Evolutionary conservation across 192 early-diverging fungal genomes (phyloP), one percentile per base, ranked within the genome.

Genomic region (Coemansia sp.): DNA sequence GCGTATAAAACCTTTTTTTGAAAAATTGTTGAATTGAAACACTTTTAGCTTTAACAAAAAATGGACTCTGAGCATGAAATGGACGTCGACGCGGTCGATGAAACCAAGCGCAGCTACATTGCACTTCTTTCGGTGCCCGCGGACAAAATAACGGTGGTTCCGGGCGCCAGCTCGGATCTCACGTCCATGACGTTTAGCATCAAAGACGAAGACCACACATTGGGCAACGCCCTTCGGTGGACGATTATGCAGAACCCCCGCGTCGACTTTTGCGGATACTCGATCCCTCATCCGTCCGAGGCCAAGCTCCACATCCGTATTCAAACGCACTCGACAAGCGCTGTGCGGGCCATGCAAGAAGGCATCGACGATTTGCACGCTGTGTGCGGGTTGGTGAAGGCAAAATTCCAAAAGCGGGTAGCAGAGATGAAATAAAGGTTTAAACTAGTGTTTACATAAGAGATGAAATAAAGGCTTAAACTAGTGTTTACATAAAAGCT

Each of bases 261-360:
- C 49, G 94, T 97, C 22, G 86, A 89, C 43, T 96, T 93, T 70
- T 96, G 94, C 71, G 94, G 94, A 51, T 99, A 99, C 83, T 92
- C 95, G 21, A 92, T 98, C 39, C 95, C 97, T 5, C 97, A 99
- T 67, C 97, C 97, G 47, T 96, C 95, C 19, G 94, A 95, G 74
- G 86, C 86, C 59, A 94, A 93, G 71, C 88, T 93, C 45, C 89
- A 98, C 71, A 41, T 99, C 14, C 91, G 96, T 45, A 92, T 99
- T 63, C 96, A 99, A 77, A 99, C 97, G 47, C 73, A 76, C 21
- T 54, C 60, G 41, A 92, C 92, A 10, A 94, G 87, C 35, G 92
- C 95, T 25, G 79, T 92, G 23, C 87, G 93, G 5, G 92, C 94
- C 8, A 74, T 98, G 60, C 73, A 88, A 72, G 92, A 93, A 71